Evolutionary conservation across 2,329 filamentous ascomycete genomes (phyloP).

Genomic region (Hypoxylon rubiginosum): DNA sequence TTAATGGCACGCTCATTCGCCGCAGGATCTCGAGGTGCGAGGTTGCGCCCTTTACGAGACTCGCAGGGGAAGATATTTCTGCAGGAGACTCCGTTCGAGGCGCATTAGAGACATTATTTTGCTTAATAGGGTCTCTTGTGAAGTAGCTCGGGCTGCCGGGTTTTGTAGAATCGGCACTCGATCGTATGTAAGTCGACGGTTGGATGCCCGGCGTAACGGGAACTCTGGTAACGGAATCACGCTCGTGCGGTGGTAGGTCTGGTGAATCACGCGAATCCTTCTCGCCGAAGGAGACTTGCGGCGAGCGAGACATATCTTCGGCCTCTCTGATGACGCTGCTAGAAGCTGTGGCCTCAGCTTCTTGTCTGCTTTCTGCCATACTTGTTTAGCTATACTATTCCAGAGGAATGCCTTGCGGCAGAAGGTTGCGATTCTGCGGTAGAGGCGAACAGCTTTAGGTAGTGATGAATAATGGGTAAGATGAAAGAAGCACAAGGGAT

Average conservation of each 20-base stretch:
- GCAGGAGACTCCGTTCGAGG: conserved; percentile 34
- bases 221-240: conserved; percentile 52
- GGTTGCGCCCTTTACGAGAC: conserved; percentile 50
- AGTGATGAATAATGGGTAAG: neutral
- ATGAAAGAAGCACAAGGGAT: neutral
- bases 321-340: conserved; percentile 35
- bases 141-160: conserved; percentile 52
- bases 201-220: conserved; percentile 59
- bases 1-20: conserved; percentile 58
- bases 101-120: conserved; percentile 46
- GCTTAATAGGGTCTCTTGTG: conserved; percentile 43
- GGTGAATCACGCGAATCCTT: conserved; percentile 33
- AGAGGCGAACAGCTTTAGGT: conserved; percentile 5
- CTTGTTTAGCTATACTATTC: conserved; percentile 37
- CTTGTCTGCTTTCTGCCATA: conserved; percentile 44
- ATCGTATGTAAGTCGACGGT: conserved; percentile 50
- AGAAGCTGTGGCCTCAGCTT: conserved; percentile 13
- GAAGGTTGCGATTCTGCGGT: conserved; percentile 7
- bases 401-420: neutral
- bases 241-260: conserved; percentile 54
- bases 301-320: conserved; percentile 37
- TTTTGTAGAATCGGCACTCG: conserved; percentile 38
- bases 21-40: conserved; percentile 59
- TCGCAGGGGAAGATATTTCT: conserved; percentile 39
- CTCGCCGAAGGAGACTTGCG: conserved; percentile 17